Evolutionary conservation across 169 alveolate genomes (phyloP).

Genomic region (Eimeria acervulina): DNA sequence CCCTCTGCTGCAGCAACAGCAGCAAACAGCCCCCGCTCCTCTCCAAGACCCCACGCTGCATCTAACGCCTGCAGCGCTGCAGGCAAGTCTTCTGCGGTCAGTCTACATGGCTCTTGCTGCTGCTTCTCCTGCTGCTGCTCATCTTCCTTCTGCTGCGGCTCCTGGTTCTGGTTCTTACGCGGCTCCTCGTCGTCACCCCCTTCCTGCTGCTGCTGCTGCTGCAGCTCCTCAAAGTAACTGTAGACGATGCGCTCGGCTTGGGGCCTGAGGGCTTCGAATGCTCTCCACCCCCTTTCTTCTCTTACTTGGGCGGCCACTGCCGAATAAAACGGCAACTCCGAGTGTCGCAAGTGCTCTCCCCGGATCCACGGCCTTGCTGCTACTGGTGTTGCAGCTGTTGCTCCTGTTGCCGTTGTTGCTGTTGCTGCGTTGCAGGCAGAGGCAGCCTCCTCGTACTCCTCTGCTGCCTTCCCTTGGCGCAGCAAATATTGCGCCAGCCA

Average conservation of each 20-base stretch:
- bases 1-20: slow-evolving; percentile 29
- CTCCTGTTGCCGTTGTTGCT: not conserved
- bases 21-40: slow-evolving; percentile 47
- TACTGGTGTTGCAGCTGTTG: slow-evolving; percentile 24
- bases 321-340: not conserved
- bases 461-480: slow-evolving; percentile 51
- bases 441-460: slow-evolving; percentile 1
- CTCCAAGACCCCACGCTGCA: slow-evolving; percentile 14
- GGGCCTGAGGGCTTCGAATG: slow-evolving; percentile 39
- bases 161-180: not conserved
- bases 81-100: slow-evolving; percentile 17
- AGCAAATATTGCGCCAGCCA: slow-evolving; percentile 67
- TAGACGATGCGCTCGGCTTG: not conserved
- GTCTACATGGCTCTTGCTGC: not conserved
- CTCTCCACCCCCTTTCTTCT: slow-evolving; percentile 60
- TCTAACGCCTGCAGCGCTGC: slow-evolving; percentile 30
- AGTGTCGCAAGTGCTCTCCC: slow-evolving; percentile 21
- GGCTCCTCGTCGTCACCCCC: not conserved
- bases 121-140: slow-evolving; percentile 33
- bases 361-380: not conserved
- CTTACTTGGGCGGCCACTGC: not conserved
- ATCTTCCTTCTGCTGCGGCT: not conserved
- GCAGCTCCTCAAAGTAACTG: not conserved
- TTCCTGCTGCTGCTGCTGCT: slow-evolving; percentile 45
- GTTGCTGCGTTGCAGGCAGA: not conserved